These are phyloP conservation scores for Gossypium herbaceum DNA, from an alignment of 345 rosid genomes.

Conservation along the genomic window DNA sequence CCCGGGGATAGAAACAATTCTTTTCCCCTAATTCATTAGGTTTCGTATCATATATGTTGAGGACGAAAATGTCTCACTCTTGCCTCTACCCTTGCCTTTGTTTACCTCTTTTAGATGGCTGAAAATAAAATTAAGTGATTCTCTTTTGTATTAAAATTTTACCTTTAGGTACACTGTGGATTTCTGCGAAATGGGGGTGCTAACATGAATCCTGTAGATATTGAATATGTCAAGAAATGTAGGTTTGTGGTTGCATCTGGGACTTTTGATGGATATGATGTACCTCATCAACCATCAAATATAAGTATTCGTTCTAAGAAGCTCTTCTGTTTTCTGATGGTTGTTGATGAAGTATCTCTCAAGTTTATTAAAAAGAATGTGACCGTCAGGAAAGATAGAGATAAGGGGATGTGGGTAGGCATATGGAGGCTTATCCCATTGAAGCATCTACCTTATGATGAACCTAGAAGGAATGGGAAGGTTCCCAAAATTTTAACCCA, in stretches of 20 bases:
- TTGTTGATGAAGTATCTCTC: slow-evolving; percentile 77
- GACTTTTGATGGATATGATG: slow-evolving; percentile 88
- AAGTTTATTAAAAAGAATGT: slow-evolving; percentile 57
- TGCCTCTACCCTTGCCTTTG: neutral
- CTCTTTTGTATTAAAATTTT: slow-evolving; percentile 6
- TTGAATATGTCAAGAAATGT: slow-evolving; percentile 67
- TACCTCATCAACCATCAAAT: slow-evolving; percentile 86
- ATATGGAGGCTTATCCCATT: slow-evolving; percentile 89
- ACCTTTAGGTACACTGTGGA: slow-evolving; percentile 79
- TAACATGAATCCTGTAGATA: slow-evolving; percentile 67
- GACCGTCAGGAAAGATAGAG: slow-evolving; percentile 56
- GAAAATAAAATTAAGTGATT: slow-evolving; percentile 7
- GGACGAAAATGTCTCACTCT: neutral
- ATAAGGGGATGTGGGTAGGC: slow-evolving; percentile 85
- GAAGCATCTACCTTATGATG: slow-evolving; percentile 84
- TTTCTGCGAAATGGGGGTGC: slow-evolving; percentile 82
- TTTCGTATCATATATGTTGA: neutral
- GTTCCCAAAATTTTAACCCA: slow-evolving; percentile 78
- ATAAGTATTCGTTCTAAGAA: slow-evolving; percentile 65
- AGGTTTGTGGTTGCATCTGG: slow-evolving; percentile 90
- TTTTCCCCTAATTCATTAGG: neutral
- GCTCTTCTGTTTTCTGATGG: slow-evolving; percentile 93
- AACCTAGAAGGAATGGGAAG: slow-evolving; percentile 94
- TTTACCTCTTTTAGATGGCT: slow-evolving; percentile 37
- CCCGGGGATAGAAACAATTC: neutral